These are phyloP conservation scores for Candida montana DNA, from an alignment of 805 yeast genomes.

Conservation along the genomic window DNA sequence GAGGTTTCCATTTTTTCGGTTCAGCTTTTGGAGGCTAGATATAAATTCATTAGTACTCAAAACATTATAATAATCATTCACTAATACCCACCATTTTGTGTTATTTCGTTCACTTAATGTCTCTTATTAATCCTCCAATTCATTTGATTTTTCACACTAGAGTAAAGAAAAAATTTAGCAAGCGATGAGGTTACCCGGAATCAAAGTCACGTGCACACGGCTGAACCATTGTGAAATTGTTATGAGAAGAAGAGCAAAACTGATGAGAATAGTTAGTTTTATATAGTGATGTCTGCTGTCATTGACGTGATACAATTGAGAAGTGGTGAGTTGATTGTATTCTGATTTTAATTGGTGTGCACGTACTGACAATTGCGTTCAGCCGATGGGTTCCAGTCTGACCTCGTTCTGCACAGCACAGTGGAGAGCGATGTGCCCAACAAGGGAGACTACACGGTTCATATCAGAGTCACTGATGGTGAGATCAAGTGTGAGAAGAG, in stretches of 20 bases:
- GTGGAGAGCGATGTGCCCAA: neutral
- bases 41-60: neutral
- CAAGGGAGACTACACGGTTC: neutral
- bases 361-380: neutral
- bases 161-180: slow-evolving; percentile 2
- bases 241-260: too few species aligned
- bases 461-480: slow-evolving; percentile 8
- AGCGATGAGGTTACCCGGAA: slow-evolving; percentile 16
- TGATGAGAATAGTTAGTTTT: too few species aligned
- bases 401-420: neutral
- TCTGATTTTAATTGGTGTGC: neutral
- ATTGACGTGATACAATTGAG: neutral
- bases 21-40: slow-evolving; percentile 36
- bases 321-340: neutral
- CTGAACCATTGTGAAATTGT: too few species aligned
- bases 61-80: neutral
- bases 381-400: neutral
- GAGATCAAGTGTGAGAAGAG: neutral
- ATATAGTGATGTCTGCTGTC: neutral
- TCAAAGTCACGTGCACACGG: neutral
- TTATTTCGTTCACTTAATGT: neutral
- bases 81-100: slow-evolving; percentile 5
- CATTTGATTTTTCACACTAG: neutral
- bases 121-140: neutral
- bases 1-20: slow-evolving; percentile 77